Conservation (phyloP, 2,329 filamentous ascomycete species). For the Cladosporium cucumerinum region DNA sequence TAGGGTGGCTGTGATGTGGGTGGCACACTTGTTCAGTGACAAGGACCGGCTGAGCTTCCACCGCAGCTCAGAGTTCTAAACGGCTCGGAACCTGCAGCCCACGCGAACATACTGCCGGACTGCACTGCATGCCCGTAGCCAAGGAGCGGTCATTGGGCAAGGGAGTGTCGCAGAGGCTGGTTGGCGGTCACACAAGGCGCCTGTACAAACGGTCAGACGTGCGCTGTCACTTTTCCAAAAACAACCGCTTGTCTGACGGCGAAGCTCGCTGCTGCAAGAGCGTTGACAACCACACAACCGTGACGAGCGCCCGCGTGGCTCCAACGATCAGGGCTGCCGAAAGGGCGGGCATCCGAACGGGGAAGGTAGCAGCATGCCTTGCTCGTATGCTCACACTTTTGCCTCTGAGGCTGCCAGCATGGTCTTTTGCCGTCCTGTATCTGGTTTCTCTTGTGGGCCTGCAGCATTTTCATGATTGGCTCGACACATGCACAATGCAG, state of each 20-base stretch:
- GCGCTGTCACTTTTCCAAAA: constrained; percentile 3
- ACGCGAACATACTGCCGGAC: constrained; percentile 11
- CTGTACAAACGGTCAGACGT: constrained; percentile 15
- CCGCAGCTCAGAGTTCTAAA: constrained; percentile 8
- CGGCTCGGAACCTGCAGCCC: constrained; percentile 13
- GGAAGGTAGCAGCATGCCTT: constrained; percentile 4
- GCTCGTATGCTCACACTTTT: constrained; percentile 7
- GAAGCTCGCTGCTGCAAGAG: constrained; percentile 15
- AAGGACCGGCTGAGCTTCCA: background rate
- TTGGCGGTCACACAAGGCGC: constrained; percentile 12
- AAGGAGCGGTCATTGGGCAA: constrained; percentile 2
- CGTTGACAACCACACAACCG: constrained; percentile 5
- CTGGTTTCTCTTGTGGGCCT: constrained; percentile 5
- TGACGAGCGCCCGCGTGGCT: constrained; percentile 8
- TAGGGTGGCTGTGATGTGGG: constrained; percentile 2
- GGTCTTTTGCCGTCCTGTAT: constrained; percentile 5
- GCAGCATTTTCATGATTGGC: constrained; percentile 3
- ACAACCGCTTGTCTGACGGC: constrained; percentile 15
- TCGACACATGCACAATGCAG: background rate
- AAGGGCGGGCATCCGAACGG: constrained; percentile 3
- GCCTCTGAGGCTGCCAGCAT: constrained; percentile 3
- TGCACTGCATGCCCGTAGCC: background rate
- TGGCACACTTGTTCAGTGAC: constrained; percentile 9
- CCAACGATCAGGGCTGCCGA: constrained; percentile 4
- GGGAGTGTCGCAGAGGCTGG: constrained; percentile 5